Evolutionary conservation across 2,329 filamentous ascomycete genomes (phyloP).

Genomic region (Aureobasidium sp.): DNA sequence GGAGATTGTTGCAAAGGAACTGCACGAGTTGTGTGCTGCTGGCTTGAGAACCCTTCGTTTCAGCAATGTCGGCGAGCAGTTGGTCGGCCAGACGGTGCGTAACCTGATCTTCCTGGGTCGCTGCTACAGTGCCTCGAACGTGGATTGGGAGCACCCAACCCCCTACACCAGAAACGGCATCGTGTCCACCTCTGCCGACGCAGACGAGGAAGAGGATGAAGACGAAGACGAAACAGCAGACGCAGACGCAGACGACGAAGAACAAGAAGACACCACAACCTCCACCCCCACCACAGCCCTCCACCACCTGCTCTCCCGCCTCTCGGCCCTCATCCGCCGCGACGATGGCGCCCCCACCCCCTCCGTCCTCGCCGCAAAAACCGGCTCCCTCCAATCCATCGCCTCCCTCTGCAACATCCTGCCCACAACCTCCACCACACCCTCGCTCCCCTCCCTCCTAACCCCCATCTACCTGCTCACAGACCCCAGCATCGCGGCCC

Average conservation of each 20-base stretch:
- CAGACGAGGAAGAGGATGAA: slow-evolving; percentile 37
- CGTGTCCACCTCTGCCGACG: slow-evolving; percentile 35
- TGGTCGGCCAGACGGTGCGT: slow-evolving; percentile 71
- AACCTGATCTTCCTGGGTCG: slow-evolving; percentile 75
- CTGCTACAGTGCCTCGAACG: slow-evolving; percentile 50
- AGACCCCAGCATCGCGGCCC: slow-evolving; percentile 59
- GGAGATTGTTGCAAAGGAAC: slow-evolving; percentile 53
- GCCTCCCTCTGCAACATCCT: slow-evolving; percentile 59
- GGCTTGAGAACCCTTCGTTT: slow-evolving; percentile 49
- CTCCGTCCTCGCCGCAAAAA: slow-evolving; percentile 61
- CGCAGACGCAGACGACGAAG: slow-evolving; percentile 34
- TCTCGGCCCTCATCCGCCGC: slow-evolving; percentile 69
- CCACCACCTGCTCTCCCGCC: slow-evolving; percentile 67
- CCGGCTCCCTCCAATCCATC: slow-evolving; percentile 64
- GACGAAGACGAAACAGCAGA: slow-evolving; percentile 39
- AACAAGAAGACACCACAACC: slow-evolving; percentile 24
- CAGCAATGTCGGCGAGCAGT: slow-evolving; percentile 51
- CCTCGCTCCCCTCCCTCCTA: slow-evolving; percentile 56
- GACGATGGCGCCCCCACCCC: slow-evolving; percentile 51
- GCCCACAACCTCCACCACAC: slow-evolving; percentile 46
- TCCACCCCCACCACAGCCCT: slow-evolving; percentile 44
- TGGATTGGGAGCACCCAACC: slow-evolving; percentile 33
- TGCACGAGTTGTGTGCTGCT: slow-evolving; percentile 51
- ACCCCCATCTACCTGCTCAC: slow-evolving; percentile 73
- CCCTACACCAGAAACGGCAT: slow-evolving; percentile 36